phyloP scores from a whole-genome alignment of 345 rosid species.

The Melaleuca quinquenervia region DNA sequence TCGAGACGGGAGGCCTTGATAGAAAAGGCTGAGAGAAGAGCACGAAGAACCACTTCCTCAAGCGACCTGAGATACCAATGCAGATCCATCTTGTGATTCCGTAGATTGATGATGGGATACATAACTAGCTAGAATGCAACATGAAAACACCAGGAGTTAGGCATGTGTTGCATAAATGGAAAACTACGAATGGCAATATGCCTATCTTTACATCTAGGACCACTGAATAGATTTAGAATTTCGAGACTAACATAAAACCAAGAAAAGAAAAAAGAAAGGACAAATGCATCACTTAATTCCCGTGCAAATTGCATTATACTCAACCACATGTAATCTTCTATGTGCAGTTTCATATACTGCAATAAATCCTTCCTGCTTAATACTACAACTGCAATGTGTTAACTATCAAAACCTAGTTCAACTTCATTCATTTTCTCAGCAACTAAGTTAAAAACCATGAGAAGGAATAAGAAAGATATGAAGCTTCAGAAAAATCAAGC shows the following conservation, averaged over 20 bases:
- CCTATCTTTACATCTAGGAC: neutral
- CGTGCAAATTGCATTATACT: neutral
- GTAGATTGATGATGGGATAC: constrained; percentile 80
- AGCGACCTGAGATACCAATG: constrained; percentile 92
- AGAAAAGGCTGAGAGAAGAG: constrained; percentile 52
- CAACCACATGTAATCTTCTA: neutral
- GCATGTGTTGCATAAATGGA: neutral
- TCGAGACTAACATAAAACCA: neutral
- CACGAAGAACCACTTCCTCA: constrained; percentile 75
- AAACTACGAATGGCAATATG: neutral
- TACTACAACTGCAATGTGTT: neutral
- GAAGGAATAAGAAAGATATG: neutral
- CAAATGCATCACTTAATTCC: neutral
- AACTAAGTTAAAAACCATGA: neutral
- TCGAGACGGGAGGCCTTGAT: constrained; percentile 61
- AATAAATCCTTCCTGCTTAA: neutral
- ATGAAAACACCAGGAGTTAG: neutral
- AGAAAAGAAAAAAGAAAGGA: neutral
- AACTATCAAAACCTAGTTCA: neutral
- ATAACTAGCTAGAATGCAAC: constrained; percentile 53
- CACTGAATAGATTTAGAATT: neutral
- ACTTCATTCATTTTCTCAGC: neutral
- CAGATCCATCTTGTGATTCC: constrained; percentile 90
- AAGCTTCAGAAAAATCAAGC: neutral
- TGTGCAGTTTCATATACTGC: neutral